These are phyloP conservation scores for Vaccinium vitisidaea DNA, from an alignment of 148 eudicot species.

Conservation along the genomic window DNA sequence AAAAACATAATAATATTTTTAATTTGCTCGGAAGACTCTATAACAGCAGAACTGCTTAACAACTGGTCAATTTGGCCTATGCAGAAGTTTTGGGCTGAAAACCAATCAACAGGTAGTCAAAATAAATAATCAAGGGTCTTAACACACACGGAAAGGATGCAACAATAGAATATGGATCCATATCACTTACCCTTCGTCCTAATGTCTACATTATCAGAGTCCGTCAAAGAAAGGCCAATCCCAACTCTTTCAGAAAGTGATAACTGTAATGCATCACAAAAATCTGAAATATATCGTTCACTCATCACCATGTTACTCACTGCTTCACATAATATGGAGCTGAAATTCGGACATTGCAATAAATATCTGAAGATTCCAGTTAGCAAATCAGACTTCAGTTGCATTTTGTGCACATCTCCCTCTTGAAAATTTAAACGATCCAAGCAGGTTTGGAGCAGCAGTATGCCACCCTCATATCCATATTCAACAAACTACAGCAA, in stretches of 20 bases:
- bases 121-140: neutral
- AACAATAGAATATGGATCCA: neutral
- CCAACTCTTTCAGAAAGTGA: conserved; percentile 13
- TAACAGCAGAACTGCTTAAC: neutral
- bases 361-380: conserved; percentile 15
- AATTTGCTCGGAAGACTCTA: conserved; percentile 21
- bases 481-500: conserved; percentile 14
- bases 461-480: conserved; percentile 18
- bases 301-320: conserved; percentile 3
- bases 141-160: neutral
- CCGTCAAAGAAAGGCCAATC: conserved; percentile 18
- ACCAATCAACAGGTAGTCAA: neutral
- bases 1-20: conserved; percentile 18
- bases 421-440: conserved; percentile 2
- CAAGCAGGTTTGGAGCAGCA: conserved; percentile 24
- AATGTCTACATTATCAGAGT: conserved; percentile 13
- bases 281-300: conserved; percentile 6
- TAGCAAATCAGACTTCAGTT: conserved; percentile 6
- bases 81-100: conserved; percentile 19
- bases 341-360: conserved; percentile 13
- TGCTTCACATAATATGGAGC: conserved; percentile 17
- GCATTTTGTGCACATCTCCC: conserved; percentile 11
- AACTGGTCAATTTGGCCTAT: conserved; percentile 18
- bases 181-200: conserved; percentile 13
- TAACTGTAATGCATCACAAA: conserved; percentile 16